Conservation (phyloP, 208 protist species). For the Trypanosoma avium region DNA sequence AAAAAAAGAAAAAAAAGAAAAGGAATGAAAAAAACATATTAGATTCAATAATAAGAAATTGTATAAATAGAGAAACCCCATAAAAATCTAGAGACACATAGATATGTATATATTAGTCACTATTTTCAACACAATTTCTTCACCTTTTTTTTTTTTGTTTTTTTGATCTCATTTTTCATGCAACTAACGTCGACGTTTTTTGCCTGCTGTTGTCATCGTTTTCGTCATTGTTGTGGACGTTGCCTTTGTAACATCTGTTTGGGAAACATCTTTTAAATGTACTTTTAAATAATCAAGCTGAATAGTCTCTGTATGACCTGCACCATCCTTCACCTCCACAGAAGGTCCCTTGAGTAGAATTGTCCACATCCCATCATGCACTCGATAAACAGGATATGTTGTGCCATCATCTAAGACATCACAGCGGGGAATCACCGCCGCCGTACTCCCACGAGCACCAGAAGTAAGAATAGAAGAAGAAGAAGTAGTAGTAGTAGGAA, state of each 20-base stretch:
- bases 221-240: too few relatives aligned
- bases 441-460: too few relatives aligned
- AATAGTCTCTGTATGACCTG: constrained; percentile 56
- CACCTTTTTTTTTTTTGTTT: neutral
- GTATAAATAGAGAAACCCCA: neutral
- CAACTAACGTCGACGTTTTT: constrained; percentile 19
- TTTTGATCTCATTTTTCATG: neutral
- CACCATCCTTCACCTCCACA: constrained; percentile 62
- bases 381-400: constrained; percentile 76
- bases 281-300: constrained; percentile 81
- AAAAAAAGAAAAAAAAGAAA: neutral
- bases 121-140: neutral
- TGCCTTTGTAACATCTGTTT: neutral
- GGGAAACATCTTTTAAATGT: constrained; percentile 30
- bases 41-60: neutral
- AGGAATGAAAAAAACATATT: neutral
- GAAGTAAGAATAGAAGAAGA: too few relatives aligned
- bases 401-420: constrained; percentile 36
- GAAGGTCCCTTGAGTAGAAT: constrained; percentile 80
- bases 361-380: constrained; percentile 75
- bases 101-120: neutral
- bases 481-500: too few relatives aligned
- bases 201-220: neutral
- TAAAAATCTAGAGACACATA: neutral
- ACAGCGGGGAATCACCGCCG: neutral